phyloP scores from a whole-genome alignment of 805 yeast genomes.

The Zygosaccharomyces bailii region DNA sequence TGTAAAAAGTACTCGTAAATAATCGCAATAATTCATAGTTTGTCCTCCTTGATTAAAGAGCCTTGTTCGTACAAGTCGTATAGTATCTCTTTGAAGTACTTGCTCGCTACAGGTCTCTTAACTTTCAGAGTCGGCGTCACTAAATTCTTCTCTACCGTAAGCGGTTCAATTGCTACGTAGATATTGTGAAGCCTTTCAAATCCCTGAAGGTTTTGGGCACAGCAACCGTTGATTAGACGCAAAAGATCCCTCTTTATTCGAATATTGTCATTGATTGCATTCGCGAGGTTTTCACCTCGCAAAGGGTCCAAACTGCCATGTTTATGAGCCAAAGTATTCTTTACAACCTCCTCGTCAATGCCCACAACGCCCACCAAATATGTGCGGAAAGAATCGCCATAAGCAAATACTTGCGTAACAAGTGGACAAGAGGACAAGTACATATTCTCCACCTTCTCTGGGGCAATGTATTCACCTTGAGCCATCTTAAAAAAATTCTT shows the following conservation, averaged over 20 bases:
- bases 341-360: constrained; percentile 48
- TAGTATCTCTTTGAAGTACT: constrained; percentile 41
- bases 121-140: constrained; percentile 66
- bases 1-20: background rate
- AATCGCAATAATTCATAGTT: constrained; percentile 1
- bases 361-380: constrained; percentile 62
- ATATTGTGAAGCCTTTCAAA: constrained; percentile 62
- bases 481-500: constrained; percentile 72
- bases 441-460: constrained; percentile 67
- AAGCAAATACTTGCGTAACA: constrained; percentile 53
- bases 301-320: constrained; percentile 32
- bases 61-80: constrained; percentile 50
- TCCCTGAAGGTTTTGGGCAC: constrained; percentile 46
- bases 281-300: constrained; percentile 32
- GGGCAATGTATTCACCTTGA: constrained; percentile 69
- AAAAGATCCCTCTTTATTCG: constrained; percentile 21
- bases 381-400: constrained; percentile 59
- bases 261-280: constrained; percentile 21
- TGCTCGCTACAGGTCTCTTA: constrained; percentile 49
- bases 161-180: constrained; percentile 52
- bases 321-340: constrained; percentile 31
- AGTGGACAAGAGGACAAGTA: constrained; percentile 53
- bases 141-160: constrained; percentile 56
- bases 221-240: constrained; percentile 20
- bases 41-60: constrained; percentile 28